A percentile compares a stretch with the other conserved stretches of the same genome.
Evolutionary conservation across 1,139 yeast species (phyloP).

Genomic region (Debaryomyces robertsiae): DNA sequence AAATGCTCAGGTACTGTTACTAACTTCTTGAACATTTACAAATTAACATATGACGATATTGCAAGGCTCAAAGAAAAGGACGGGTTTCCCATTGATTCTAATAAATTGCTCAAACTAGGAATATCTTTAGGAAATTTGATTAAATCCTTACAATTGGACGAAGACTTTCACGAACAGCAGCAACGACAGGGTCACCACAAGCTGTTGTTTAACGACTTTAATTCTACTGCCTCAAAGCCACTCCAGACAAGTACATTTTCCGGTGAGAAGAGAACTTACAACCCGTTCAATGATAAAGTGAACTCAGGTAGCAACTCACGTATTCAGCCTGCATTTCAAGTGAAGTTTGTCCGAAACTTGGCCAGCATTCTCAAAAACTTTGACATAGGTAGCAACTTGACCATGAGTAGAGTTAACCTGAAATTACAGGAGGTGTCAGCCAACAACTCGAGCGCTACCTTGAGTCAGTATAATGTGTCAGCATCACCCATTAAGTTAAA

Average conservation of each 20-base stretch:
- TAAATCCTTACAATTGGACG: slow-evolving; percentile 40
- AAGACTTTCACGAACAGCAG: slow-evolving; percentile 30
- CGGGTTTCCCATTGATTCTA: slow-evolving; percentile 41
- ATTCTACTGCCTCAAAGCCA: slow-evolving; percentile 12
- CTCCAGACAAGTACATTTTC: background rate
- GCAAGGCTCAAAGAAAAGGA: slow-evolving; percentile 23
- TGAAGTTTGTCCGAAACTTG: slow-evolving; percentile 40
- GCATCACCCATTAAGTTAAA: slow-evolving; percentile 45
- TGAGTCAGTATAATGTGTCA: slow-evolving; percentile 17
- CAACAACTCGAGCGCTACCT: slow-evolving; percentile 15
- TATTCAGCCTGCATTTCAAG: slow-evolving; percentile 33
- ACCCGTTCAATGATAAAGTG: slow-evolving; percentile 16
- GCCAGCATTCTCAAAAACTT: slow-evolving; percentile 41
- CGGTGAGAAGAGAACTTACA: slow-evolving; percentile 8
- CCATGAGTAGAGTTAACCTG: slow-evolving; percentile 3
- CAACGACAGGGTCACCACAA: slow-evolving; percentile 26
- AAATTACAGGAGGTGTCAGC: slow-evolving; percentile 9
- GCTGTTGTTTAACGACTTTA: slow-evolving; percentile 16
- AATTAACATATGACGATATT: slow-evolving; percentile 32
- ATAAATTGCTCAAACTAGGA: slow-evolving; percentile 43
- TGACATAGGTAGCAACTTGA: slow-evolving; percentile 34
- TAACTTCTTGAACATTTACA: slow-evolving; percentile 37
- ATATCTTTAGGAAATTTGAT: slow-evolving; percentile 48
- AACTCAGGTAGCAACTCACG: slow-evolving; percentile 14
- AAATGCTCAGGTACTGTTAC: slow-evolving; percentile 15